phyloP scores from a whole-genome alignment of 106 monocot genomes.

The Vanilla planifolia region DNA sequence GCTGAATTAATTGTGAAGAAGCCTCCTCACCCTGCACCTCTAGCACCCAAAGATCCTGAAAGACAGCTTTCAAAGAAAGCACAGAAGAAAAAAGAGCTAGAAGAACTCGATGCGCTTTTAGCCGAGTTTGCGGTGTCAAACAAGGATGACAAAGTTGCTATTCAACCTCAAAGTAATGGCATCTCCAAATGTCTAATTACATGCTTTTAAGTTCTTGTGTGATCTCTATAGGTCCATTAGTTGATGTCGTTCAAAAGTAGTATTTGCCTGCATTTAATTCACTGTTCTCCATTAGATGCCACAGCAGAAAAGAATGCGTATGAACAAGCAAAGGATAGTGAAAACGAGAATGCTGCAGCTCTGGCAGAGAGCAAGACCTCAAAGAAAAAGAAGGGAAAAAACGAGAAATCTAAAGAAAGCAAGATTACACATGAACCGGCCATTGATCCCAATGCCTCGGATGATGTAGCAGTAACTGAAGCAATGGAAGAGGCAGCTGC shows the following conservation, averaged over 20 bases:
- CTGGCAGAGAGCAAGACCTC: slow-evolving; percentile 35
- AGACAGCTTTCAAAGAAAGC: slow-evolving; percentile 84
- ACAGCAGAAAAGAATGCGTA: slow-evolving; percentile 22
- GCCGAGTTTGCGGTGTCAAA: slow-evolving; percentile 42
- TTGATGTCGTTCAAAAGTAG: no score
- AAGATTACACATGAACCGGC: slow-evolving; percentile 19
- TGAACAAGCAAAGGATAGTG: slow-evolving; percentile 12
- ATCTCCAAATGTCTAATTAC: background rate
- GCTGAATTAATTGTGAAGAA: slow-evolving; percentile 20
- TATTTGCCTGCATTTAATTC: background rate
- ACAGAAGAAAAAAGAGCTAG: slow-evolving; percentile 72
- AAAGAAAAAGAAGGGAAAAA: slow-evolving; percentile 68
- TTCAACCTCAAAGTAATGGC: slow-evolving; percentile 16
- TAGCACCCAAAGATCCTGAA: slow-evolving; percentile 43
- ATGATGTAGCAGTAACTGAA: background rate
- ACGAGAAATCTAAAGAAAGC: slow-evolving; percentile 39
- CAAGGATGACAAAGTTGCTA: slow-evolving; percentile 18
- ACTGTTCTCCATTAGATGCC: background rate
- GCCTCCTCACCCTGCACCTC: slow-evolving; percentile 15
- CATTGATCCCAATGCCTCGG: slow-evolving; percentile 5
- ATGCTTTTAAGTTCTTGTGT: background rate
- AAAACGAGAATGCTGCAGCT: slow-evolving; percentile 10
- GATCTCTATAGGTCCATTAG: no score
- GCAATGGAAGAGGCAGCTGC: background rate
- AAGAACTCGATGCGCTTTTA: slow-evolving; percentile 58